Evolutionary conservation across 1,284 basidiomycete genomes (phyloP).

Genomic region (Schizopora paradoxa): DNA sequence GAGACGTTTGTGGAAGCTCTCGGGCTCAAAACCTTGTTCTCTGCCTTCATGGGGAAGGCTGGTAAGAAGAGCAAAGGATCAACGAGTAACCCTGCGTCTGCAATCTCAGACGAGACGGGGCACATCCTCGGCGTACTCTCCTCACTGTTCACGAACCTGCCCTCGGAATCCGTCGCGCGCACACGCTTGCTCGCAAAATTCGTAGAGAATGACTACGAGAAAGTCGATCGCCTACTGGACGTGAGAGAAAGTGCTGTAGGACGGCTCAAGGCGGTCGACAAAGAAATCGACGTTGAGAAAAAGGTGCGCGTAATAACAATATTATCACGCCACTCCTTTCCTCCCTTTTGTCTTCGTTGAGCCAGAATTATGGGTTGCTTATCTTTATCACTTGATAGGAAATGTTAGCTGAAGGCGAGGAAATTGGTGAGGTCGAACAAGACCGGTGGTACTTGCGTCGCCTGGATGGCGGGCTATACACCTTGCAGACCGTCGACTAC

Average conservation of each 20-base stretch:
- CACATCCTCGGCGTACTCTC: constrained; percentile 87
- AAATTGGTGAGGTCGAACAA: constrained; percentile 58
- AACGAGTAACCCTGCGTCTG: constrained; percentile 49
- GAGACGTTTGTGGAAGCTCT: constrained; percentile 83
- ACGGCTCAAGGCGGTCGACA: constrained; percentile 55
- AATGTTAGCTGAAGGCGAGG: constrained; percentile 55
- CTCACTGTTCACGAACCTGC: constrained; percentile 85
- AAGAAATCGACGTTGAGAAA: constrained; percentile 61
- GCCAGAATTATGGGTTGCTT: neutral
- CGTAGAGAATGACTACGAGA: constrained; percentile 87
- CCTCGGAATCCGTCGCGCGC: constrained; percentile 78
- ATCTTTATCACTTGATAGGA: no score
- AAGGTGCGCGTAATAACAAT: no score
- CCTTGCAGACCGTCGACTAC: constrained; percentile 88
- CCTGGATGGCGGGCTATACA: constrained; percentile 83
- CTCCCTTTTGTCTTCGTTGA: neutral
- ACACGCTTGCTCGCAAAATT: constrained; percentile 90
- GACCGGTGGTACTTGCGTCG: constrained; percentile 79
- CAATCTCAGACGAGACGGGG: constrained; percentile 62
- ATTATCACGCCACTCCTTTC: constrained; percentile 17
- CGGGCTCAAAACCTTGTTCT: constrained; percentile 87
- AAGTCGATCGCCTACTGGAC: constrained; percentile 89
- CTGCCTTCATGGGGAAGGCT: constrained; percentile 92
- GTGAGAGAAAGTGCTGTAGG: constrained; percentile 66
- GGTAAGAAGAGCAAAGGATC: constrained; percentile 55